Evolutionary conservation across 2,329 filamentous ascomycete genomes (phyloP).

Genomic region (Myriosclerotinia duriaeana): DNA sequence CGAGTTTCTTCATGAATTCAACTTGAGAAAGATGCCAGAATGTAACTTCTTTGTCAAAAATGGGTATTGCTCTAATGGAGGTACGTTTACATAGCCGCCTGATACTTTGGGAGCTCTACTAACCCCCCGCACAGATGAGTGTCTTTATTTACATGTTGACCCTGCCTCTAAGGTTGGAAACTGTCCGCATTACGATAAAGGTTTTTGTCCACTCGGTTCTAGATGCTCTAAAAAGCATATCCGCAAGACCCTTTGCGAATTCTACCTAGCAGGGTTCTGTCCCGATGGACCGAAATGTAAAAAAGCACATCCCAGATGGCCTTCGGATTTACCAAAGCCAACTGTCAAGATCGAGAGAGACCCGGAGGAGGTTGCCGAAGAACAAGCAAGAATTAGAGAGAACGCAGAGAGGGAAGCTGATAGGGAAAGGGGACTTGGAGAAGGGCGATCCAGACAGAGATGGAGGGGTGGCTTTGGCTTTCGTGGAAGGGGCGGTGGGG

Average conservation of each 20-base stretch:
- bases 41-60: slow-evolving; percentile 95
- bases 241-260: slow-evolving; percentile 74
- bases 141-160: slow-evolving; percentile 87
- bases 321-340: slow-evolving; percentile 69
- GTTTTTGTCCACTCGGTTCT: slow-evolving; percentile 90
- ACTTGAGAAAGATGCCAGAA: slow-evolving; percentile 96
- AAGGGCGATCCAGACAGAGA: slow-evolving; percentile 35
- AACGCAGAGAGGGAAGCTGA: slow-evolving; percentile 54
- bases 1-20: slow-evolving; percentile 99
- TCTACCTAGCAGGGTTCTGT: slow-evolving; percentile 92
- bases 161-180: slow-evolving; percentile 75
- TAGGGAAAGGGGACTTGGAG: slow-evolving; percentile 39
- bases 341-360: slow-evolving; percentile 66
- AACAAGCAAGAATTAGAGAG: slow-evolving; percentile 57
- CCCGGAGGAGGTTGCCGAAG: slow-evolving; percentile 54
- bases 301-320: slow-evolving; percentile 79
- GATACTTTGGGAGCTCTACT: slow-evolving; percentile 17
- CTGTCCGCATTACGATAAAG: slow-evolving; percentile 89
- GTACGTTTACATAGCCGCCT: slow-evolving; percentile 28
- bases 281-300: slow-evolving; percentile 77
- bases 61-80: slow-evolving; percentile 89
- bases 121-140: slow-evolving; percentile 64
- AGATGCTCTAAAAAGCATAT: slow-evolving; percentile 87
- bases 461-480: slow-evolving; percentile 31
- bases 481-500: slow-evolving; percentile 35